Conservation (phyloP, 2,329 filamentous ascomycete genomes). For the Cadophora sp. region DNA sequence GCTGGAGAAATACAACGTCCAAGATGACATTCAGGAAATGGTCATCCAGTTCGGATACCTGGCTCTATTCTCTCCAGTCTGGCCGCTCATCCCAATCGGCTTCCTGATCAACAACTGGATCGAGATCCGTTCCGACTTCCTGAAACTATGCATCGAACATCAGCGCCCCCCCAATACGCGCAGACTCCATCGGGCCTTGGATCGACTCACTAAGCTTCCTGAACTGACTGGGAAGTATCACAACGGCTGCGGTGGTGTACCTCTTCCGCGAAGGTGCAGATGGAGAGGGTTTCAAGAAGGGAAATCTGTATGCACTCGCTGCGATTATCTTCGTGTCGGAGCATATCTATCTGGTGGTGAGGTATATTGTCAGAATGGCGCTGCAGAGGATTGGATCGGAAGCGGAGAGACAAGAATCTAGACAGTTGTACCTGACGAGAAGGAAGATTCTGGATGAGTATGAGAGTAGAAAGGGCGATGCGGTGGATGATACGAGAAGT, state of each 20-base stretch:
- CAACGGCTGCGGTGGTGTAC: constrained; percentile 84
- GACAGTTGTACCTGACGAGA: constrained; percentile 8
- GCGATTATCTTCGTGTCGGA: constrained; percentile 79
- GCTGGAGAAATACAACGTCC: not conserved
- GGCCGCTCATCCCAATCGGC: constrained; percentile 84
- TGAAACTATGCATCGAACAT: constrained; percentile 88
- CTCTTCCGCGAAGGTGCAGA: constrained; percentile 66
- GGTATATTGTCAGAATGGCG: constrained; percentile 72
- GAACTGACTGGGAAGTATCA: constrained; percentile 88
- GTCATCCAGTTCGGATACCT: constrained; percentile 68
- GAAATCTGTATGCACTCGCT: constrained; percentile 68
- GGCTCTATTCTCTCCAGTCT: constrained; percentile 86
- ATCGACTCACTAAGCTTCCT: constrained; percentile 83
- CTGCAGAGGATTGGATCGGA: constrained; percentile 69
- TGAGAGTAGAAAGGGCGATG: not conserved
- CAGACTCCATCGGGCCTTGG: constrained; percentile 93
- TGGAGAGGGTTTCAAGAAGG: constrained; percentile 69
- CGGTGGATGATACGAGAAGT: not conserved
- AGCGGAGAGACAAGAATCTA: not conserved
- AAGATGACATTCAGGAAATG: not conserved
- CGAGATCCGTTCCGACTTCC: constrained; percentile 86
- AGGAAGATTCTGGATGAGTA: not conserved
- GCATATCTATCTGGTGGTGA: constrained; percentile 81
- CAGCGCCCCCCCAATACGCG: constrained; percentile 86
- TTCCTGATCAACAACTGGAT: constrained; percentile 96